phyloP scores from a whole-genome alignment of 768 basidiomycete genomes.

The Amanita subjunquillea region DNA sequence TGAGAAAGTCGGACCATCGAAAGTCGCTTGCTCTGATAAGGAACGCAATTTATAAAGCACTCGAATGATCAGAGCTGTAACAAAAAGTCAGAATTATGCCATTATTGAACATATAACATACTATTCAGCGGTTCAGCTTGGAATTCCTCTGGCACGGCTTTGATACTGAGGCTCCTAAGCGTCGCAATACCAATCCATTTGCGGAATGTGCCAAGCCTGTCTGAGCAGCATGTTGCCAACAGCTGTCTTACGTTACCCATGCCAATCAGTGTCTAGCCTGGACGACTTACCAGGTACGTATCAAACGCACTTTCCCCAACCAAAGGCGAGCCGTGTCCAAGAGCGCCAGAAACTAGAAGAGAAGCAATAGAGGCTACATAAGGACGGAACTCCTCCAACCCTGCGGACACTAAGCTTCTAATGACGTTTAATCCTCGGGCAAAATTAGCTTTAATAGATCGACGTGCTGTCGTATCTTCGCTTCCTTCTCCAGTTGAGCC shows the following conservation, averaged over 20 bases:
- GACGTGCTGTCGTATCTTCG: slow-evolving; percentile 54
- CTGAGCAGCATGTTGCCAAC: slow-evolving; percentile 63
- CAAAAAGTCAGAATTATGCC: slow-evolving; percentile 1
- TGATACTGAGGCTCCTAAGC: slow-evolving; percentile 58
- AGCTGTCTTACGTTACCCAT: slow-evolving; percentile 29
- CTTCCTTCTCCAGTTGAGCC: slow-evolving; percentile 77
- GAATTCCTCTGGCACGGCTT: slow-evolving; percentile 61
- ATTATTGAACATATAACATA: slow-evolving; percentile 18
- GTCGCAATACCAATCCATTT: slow-evolving; percentile 79
- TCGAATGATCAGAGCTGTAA: slow-evolving; percentile 64
- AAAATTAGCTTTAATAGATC: slow-evolving; percentile 39
- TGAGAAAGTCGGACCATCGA: slow-evolving; percentile 81
- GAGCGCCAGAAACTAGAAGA: slow-evolving; percentile 55
- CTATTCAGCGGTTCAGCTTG: slow-evolving; percentile 60
- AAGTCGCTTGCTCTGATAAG: slow-evolving; percentile 69
- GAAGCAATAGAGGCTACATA: slow-evolving; percentile 50
- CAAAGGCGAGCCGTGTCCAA: slow-evolving; percentile 50
- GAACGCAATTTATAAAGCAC: slow-evolving; percentile 78
- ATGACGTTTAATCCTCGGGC: slow-evolving; percentile 65
- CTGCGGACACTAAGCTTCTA: slow-evolving; percentile 42
- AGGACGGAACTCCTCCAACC: slow-evolving; percentile 38
- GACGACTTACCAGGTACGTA: slow-evolving; percentile 61
- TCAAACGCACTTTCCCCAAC: slow-evolving; percentile 55
- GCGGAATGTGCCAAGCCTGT: slow-evolving; percentile 56
- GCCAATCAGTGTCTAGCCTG: background rate